Percentiles rank a stretch among this genome's conserved stretches.
Evolutionary conservation across 78 protist species (phyloP).

Genomic region (Dictyostelium capitatum): DNA sequence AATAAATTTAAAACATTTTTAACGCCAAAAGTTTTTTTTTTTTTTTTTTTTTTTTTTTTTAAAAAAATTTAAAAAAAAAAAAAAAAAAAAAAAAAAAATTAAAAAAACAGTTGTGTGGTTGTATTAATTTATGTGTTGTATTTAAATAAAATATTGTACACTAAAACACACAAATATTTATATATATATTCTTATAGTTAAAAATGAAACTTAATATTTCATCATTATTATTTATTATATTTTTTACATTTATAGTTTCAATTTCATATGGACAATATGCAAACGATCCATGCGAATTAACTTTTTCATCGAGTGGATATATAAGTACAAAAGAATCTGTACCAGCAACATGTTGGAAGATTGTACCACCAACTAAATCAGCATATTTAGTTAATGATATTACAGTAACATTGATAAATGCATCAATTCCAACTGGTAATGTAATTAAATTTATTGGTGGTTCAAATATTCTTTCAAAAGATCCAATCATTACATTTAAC

Average conservation of each 20-base stretch:
- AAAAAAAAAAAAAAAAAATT: too few species aligned
- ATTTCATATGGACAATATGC: not conserved
- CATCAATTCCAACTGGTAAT: not conserved
- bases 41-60: too few species aligned
- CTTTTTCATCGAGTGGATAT: not conserved
- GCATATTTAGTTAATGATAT: constrained; percentile 13
- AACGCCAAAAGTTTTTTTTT: too few species aligned
- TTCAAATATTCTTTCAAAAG: not conserved
- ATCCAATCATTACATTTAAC: not conserved
- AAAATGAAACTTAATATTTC: not conserved
- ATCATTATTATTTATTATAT: not conserved
- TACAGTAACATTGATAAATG: not conserved
- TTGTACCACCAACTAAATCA: not conserved
- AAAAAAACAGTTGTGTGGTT: too few species aligned
- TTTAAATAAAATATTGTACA: too few species aligned
- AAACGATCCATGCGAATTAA: not conserved
- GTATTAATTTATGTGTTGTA: too few species aligned
- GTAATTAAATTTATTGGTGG: constrained; percentile 18
- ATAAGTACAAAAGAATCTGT: not conserved
- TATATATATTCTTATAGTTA: too few species aligned
- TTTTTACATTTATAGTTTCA: not conserved
- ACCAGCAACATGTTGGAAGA: constrained; percentile 40
- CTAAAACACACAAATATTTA: too few species aligned
- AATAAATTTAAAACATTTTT: too few species aligned
- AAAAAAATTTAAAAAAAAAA: too few species aligned